Conservation (phyloP, 202 grass and related monocot genomes). For the Setaria italica region DNA sequence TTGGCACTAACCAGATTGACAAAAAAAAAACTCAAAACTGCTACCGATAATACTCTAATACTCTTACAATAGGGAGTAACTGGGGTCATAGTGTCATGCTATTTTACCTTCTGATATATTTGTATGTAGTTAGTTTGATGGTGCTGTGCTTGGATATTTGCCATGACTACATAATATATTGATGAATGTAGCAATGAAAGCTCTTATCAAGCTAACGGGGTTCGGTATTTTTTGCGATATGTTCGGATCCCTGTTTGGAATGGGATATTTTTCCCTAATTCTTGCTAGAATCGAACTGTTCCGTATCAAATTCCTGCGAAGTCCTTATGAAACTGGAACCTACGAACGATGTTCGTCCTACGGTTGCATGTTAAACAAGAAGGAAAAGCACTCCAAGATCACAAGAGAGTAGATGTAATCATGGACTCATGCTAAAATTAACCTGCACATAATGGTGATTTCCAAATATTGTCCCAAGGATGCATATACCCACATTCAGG, state of each 20-base stretch:
- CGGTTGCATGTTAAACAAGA: neutral
- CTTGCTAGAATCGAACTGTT: neutral
- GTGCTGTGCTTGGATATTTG: constrained; percentile 17
- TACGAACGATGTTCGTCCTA: neutral
- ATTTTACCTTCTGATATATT: constrained; percentile 31
- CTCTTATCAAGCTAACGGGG: neutral
- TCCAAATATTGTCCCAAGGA: neutral
- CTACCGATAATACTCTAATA: constrained; percentile 41
- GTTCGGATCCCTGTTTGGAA: neutral
- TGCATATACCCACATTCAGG: constrained; percentile 21
- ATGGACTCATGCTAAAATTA: neutral
- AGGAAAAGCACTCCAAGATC: neutral
- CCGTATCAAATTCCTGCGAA: neutral
- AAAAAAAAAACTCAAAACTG: neutral
- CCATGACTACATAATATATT: constrained; percentile 22
- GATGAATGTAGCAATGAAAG: neutral
- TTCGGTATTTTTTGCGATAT: neutral
- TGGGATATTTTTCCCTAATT: neutral
- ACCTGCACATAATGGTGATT: constrained; percentile 22
- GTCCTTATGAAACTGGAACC: neutral
- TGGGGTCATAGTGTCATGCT: constrained; percentile 36
- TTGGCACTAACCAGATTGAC: constrained; percentile 70
- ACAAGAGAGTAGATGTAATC: neutral
- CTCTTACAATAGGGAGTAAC: constrained; percentile 31
- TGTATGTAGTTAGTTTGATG: constrained; percentile 33